phyloP scores from a whole-genome alignment of 257 asterid genomes.

The Parsonsia alboflavescens region DNA sequence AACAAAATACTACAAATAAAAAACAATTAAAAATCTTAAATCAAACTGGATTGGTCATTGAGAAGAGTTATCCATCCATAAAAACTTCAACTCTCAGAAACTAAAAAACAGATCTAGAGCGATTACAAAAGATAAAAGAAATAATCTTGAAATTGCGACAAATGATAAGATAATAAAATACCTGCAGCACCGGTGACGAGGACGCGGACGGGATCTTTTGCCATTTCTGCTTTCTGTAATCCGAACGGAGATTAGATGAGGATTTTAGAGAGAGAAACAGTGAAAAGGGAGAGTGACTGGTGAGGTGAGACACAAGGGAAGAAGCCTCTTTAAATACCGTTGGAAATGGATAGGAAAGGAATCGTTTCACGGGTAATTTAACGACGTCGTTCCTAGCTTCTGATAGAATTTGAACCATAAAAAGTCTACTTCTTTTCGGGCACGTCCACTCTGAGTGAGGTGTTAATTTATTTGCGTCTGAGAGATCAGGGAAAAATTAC shows the following conservation, averaged over 20 bases:
- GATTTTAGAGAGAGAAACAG: neutral
- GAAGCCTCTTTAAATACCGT: neutral
- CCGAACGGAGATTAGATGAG: neutral
- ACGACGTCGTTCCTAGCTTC: neutral
- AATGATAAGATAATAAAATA: neutral
- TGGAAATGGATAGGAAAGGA: neutral
- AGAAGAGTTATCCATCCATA: neutral
- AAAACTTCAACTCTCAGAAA: neutral
- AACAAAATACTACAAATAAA: neutral
- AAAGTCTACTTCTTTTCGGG: neutral
- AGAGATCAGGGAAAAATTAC: neutral
- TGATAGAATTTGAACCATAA: too few species aligned
- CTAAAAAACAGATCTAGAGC: neutral
- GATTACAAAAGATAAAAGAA: neutral
- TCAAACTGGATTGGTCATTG: neutral
- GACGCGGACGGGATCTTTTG: constrained; percentile 13
- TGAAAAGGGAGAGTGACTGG: neutral
- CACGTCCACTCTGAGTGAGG: too few species aligned
- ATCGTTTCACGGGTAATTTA: neutral
- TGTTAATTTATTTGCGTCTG: neutral
- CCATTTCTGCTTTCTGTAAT: neutral
- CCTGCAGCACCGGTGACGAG: constrained; percentile 17
- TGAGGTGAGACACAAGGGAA: neutral
- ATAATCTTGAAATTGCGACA: neutral
- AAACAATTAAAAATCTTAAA: neutral